Evolutionary conservation across 1,284 basidiomycete genomes (phyloP), one percentile per base, ranked within the genome.

Genomic region (Heterobasidion parviporum): DNA sequence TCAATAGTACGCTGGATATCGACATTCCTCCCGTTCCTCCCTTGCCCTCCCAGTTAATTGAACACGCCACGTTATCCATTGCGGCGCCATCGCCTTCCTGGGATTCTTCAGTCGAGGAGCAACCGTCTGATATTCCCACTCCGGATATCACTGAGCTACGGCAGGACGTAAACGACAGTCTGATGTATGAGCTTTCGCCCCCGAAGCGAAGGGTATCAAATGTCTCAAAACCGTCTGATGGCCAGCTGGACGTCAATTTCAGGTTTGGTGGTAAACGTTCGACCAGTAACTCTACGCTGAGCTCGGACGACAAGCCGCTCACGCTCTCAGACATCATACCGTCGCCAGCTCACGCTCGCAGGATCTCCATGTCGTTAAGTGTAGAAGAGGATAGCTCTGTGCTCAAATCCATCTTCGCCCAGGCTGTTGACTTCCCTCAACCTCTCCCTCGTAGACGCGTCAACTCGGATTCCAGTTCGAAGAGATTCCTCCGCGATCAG

Each of bases 291-390:
- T 26, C 26, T 26, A 26, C 26, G 26, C 26, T 26, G 26, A 26
- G 26, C 6, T 26, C 26, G 5, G 26, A 26, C 26, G 26, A 26
- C 26, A 26, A 26, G 26, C 18, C 58, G n/a, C 64, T 86, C 55
- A 87, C 84, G 1, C 70, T 89, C 14, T 82, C 85, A 0, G 85
- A 89, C 60, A 88, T 89, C 67, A 85, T 89, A 48, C 87, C 87
- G 6, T 80, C 85, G 0, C 74, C 76, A 0, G 70, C 76, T 7
- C 74, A 81, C 60, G 75, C 72, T 14, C 74, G 76, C 34, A 72
- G 74, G 0, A 64, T 80, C n/a, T 82, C 83, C 0, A 68, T 70
- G 38, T 71, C 73, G 0, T 74, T 70, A 10, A 68, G 75, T 2
- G 61, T 73, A 51, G 71, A 70, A 32, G 78, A 79, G 33, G 83